Evolutionary conservation across 1,284 basidiomycete species (phyloP), one percentile per base, ranked within the genome.

Genomic region (Mycena sp.): DNA sequence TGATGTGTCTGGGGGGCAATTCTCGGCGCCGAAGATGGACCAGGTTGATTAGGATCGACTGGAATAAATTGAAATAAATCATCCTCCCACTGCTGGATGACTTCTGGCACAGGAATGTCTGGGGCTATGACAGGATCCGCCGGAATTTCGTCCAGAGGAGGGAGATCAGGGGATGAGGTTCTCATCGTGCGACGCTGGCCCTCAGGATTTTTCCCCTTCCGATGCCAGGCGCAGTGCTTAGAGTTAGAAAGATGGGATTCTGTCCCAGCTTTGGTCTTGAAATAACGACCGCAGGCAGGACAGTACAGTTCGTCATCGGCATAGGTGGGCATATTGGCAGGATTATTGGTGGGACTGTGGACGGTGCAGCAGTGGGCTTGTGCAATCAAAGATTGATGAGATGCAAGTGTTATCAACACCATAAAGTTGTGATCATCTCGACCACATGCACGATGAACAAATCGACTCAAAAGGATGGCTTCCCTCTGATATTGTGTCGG

Each of bases 201-300:
- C 17, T 49, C 45, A 0, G 37, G 55, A 35, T 58, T 58, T 43
- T 58, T 58, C 37, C 55, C 54, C 11, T 23, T n/a, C 14, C 44
- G 44, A 23, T 56, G 48, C 54, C 54, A 56, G 2, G 35, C 30
- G 37, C 55, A 58, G n/a, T 40, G 6, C 14, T 2, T 17, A 14
- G 55, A 49, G 30, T 58, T 35, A 17, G 10, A n/a, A 9, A 58
- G 55, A 49, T 58, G 55, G 11, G 55, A 40, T n/a, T n/a, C 10
- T 11, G 35, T 58, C 10, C 26, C 55, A 21, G 7, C 35, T 1
- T 32, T 12, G 23, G 55, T 49, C 16, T 23, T 19, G 37, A 50
- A 49, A 10, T 3, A 5, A 6, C 17, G 11, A 3, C 55, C 55
- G 23, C 55, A 58, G 2, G 55, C 55, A 17, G 46, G 46, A 32